phyloP scores from a whole-genome alignment of 768 basidiomycete genomes.

The Tricholoma furcatifolium region DNA sequence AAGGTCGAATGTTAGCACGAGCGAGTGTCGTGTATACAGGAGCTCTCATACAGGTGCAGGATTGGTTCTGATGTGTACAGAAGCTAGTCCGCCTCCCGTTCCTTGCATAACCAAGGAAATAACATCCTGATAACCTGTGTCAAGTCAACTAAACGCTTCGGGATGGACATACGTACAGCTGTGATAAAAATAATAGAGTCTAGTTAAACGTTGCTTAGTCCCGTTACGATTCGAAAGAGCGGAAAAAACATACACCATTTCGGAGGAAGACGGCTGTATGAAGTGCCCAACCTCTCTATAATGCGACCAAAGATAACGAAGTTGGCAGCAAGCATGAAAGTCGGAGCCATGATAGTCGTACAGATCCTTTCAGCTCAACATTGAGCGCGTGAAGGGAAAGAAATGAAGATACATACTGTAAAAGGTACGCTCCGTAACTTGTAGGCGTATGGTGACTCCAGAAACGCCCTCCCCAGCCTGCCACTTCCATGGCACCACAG shows the following conservation, averaged over 20 bases:
- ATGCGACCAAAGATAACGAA: constrained; percentile 54
- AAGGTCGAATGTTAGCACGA: too few relatives aligned
- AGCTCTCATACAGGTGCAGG: constrained; percentile 15
- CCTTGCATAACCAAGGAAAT: constrained; percentile 63
- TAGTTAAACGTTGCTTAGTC: constrained; percentile 10
- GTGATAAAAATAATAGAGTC: constrained; percentile 39
- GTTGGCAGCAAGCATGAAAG: constrained; percentile 54
- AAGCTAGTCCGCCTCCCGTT: constrained; percentile 53
- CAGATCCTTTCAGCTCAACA: constrained; percentile 29
- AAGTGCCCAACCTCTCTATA: constrained; percentile 40
- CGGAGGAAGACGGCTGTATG: constrained; percentile 49
- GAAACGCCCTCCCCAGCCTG: constrained; percentile 55
- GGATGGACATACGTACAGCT: constrained; percentile 24
- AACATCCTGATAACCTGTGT: constrained; percentile 39
- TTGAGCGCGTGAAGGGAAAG: background rate
- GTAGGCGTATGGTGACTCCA: constrained; percentile 42
- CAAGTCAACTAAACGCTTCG: background rate
- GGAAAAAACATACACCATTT: constrained; percentile 35
- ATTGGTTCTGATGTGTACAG: constrained; percentile 22
- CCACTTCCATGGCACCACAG: constrained; percentile 46
- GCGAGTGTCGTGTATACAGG: background rate
- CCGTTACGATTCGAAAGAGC: background rate
- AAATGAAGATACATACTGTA: constrained; percentile 32
- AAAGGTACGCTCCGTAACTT: constrained; percentile 28
- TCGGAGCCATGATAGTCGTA: constrained; percentile 51